These are phyloP conservation scores for Candida vartiovaarae DNA, from an alignment of 805 yeast genomes.

Conservation along the genomic window DNA sequence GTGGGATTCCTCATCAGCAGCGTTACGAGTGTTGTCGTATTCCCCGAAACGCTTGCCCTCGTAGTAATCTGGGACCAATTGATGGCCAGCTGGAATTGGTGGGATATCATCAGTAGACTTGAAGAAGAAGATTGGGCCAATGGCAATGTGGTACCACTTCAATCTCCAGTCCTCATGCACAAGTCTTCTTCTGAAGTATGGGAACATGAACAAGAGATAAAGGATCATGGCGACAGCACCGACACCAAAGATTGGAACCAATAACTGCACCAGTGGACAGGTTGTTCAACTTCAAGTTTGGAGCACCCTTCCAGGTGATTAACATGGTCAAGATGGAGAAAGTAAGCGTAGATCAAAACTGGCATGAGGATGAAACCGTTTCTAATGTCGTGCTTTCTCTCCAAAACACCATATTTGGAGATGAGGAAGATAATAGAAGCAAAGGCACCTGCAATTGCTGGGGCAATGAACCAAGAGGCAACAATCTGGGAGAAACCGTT, in stretches of 20 bases:
- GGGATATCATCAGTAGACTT: slow-evolving; percentile 51
- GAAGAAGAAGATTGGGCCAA: slow-evolving; percentile 53
- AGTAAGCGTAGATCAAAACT: slow-evolving; percentile 48
- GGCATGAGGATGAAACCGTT: slow-evolving; percentile 56
- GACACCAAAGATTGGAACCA: slow-evolving; percentile 60
- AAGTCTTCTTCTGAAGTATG: slow-evolving; percentile 55
- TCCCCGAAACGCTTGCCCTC: slow-evolving; percentile 43
- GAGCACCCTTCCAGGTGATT: slow-evolving; percentile 78
- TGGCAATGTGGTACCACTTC: slow-evolving; percentile 44
- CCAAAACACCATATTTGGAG: slow-evolving; percentile 56
- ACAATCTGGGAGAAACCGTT: slow-evolving; percentile 60
- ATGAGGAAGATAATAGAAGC: slow-evolving; percentile 52
- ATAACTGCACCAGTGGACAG: slow-evolving; percentile 45
- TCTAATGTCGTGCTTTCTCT: slow-evolving; percentile 45
- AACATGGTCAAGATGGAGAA: slow-evolving; percentile 64
- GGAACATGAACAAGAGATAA: slow-evolving; percentile 49
- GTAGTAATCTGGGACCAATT: slow-evolving; percentile 56
- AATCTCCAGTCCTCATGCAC: slow-evolving; percentile 62
- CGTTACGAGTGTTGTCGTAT: slow-evolving; percentile 3
- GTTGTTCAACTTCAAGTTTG: slow-evolving; percentile 49
- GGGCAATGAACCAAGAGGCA: slow-evolving; percentile 80
- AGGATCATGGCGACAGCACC: slow-evolving; percentile 49
- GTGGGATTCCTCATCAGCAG: slow-evolving; percentile 1
- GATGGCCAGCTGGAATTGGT: slow-evolving; percentile 56
- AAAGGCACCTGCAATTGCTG: slow-evolving; percentile 57